These are phyloP conservation scores for Penicillium paxilli DNA, from an alignment of 495 filamentous ascomycete species.

Conservation along the genomic window DNA sequence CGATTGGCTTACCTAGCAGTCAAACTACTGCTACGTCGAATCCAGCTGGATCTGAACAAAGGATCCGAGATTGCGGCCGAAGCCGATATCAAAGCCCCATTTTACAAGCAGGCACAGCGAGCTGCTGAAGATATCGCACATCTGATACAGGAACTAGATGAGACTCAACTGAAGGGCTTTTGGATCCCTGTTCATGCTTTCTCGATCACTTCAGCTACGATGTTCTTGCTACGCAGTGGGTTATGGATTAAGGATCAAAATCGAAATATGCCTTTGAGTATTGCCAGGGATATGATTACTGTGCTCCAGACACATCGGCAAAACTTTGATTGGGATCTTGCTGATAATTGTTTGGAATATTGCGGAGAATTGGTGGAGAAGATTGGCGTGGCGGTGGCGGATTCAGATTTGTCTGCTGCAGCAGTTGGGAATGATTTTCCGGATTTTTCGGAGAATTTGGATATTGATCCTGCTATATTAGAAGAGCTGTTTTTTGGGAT, in stretches of 20 bases:
- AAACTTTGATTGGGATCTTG: constrained; percentile 18
- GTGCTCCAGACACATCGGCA: constrained; percentile 9
- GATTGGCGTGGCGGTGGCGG: neutral
- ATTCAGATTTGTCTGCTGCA: neutral
- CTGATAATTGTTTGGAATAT: constrained; percentile 16
- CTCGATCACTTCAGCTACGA: constrained; percentile 28
- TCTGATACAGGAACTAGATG: constrained; percentile 32
- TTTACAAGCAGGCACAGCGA: constrained; percentile 9
- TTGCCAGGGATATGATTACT: constrained; percentile 10
- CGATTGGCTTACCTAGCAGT: constrained; percentile 38
- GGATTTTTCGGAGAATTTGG: neutral
- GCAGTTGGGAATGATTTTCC: neutral
- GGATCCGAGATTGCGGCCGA: constrained; percentile 2
- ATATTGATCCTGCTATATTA: neutral
- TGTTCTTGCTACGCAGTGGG: constrained; percentile 29
- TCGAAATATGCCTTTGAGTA: constrained; percentile 12
- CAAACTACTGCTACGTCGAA: constrained; percentile 31
- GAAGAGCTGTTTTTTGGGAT: neutral
- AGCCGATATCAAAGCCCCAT: neutral
- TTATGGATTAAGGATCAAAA: constrained; percentile 13
- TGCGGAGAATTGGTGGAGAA: constrained; percentile 14
- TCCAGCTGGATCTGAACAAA: constrained; percentile 24
- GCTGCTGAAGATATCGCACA: constrained; percentile 37
- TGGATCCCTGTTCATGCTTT: constrained; percentile 37
- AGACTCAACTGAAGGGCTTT: constrained; percentile 25